These are phyloP conservation scores for Candida labiduridarum DNA, from an alignment of 1,139 yeast genomes.

Conservation along the genomic window DNA sequence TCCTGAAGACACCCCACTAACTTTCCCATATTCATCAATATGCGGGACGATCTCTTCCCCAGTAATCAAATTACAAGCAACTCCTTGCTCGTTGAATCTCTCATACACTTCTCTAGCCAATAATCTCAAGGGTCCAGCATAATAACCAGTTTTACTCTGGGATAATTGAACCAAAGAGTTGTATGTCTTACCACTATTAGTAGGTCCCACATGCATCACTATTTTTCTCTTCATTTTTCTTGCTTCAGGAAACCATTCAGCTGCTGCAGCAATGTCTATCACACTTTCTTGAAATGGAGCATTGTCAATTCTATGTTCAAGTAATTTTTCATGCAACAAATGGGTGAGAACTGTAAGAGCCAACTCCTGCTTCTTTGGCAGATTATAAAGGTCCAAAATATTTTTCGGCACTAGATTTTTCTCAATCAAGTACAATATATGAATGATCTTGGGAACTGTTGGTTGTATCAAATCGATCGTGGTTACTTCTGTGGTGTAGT, in stretches of 20 bases:
- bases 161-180: constrained; percentile 73
- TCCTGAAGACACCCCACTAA: constrained; percentile 78
- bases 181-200: constrained; percentile 96
- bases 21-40: constrained; percentile 65
- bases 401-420: constrained; percentile 23
- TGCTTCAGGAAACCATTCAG: constrained; percentile 89
- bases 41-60: constrained; percentile 90
- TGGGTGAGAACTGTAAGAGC: constrained; percentile 24
- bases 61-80: constrained; percentile 81
- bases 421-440: constrained; percentile 23
- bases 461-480: constrained; percentile 36
- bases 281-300: constrained; percentile 18
- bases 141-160: constrained; percentile 77
- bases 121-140: constrained; percentile 91
- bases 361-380: constrained; percentile 22
- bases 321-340: constrained; percentile 26
- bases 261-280: constrained; percentile 67
- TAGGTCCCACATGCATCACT: constrained; percentile 93
- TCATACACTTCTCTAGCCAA: constrained; percentile 92
- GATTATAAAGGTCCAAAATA: constrained; percentile 20
- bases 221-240: constrained; percentile 77
- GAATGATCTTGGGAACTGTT: constrained; percentile 22
- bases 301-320: constrained; percentile 19
- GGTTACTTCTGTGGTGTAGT: neutral
- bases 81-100: constrained; percentile 64